Base-by-base conservation (phyloP, 1,284 basidiomycete species). In the Pseudozyma flocculosa region DNA sequence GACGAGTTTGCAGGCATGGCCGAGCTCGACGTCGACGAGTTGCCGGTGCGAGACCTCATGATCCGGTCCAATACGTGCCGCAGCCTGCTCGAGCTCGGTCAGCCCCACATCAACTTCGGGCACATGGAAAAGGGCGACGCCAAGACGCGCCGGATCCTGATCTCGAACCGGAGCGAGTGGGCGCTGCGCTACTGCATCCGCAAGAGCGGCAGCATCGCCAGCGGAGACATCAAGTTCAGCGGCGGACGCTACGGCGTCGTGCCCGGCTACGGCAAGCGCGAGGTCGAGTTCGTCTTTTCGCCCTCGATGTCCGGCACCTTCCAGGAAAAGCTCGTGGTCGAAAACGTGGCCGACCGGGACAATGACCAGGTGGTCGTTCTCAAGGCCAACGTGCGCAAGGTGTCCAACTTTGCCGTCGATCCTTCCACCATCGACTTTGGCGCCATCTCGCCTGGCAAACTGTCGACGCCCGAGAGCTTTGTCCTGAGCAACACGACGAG, bases 41-140 rank as follows among this genome's bases (percentile, higher is more conserved):
- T 83, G 42, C 82, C 82, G 3, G 80, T 82, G 9, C 72, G 81
- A n/a, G 82, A 83, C 54, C 68, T 83, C 37, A 79, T 82, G 61
- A 77, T 83, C 45, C 63, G 80, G 26, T 78, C 79, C 50, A 80
- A 76, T 22, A 80, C 79, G 34, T 81, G 81, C 40, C 70, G 80
- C 29, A 79, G 76, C 40, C 73, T 81, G 34, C 68, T 83, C 34
- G 81, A 83, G 61, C 78, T 83, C 15, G 81, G 80, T 40, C 81
- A 82, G 75, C 79, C 79, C 43, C 79, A 79, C 49, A 82, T 83
- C 79, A 82, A 83, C 68, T 82, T 83, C 67, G 82, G 82, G 1
- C 75, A 78, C n/a, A 79, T 81, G 61, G 81, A 83, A 44, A 81
- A 81, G 67, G 81, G 81, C 41, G 80, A 82, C 38, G 67, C 75